Conservation (phyloP, 2,329 filamentous ascomycete genomes). For the Colletotrichum camelliae region DNA sequence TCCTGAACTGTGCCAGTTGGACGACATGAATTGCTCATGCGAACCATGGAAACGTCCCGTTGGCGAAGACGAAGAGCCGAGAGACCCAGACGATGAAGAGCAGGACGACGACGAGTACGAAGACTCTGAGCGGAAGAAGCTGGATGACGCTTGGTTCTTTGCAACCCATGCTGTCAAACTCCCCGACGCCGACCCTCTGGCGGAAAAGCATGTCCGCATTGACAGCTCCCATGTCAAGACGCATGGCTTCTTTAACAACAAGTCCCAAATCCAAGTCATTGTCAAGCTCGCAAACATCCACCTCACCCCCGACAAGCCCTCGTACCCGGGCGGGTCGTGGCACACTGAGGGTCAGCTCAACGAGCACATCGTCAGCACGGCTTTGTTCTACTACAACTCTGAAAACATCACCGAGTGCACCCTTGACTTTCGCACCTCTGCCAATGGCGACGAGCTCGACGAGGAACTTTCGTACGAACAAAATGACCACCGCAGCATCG, state of each 20-base stretch:
- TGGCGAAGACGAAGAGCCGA: neutral
- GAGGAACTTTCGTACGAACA: conserved; percentile 32
- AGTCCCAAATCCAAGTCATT: conserved; percentile 59
- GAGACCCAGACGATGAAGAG: neutral
- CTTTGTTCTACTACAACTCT: conserved; percentile 64
- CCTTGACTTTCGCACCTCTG: conserved; percentile 54
- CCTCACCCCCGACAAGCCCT: conserved; percentile 60
- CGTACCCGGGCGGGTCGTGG: conserved; percentile 57
- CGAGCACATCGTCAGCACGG: conserved; percentile 67
- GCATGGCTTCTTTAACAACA: neutral
- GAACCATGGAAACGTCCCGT: neutral
- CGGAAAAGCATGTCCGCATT: neutral
- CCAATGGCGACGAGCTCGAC: conserved; percentile 30
- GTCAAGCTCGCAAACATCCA: conserved; percentile 68
- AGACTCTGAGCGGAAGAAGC: neutral
- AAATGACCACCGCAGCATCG: conserved; percentile 36
- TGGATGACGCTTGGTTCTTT: neutral
- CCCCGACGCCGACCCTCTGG: neutral
- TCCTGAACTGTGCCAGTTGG: neutral
- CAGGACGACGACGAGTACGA: neutral
- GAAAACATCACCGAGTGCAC: conserved; percentile 61
- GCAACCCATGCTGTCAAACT: neutral
- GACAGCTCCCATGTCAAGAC: neutral
- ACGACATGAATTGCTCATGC: neutral
- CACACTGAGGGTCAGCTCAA: conserved; percentile 62